Evolutionary conservation across 306 rosid genomes (phyloP).

Genomic region (Herpetospermum pedunculosum): DNA sequence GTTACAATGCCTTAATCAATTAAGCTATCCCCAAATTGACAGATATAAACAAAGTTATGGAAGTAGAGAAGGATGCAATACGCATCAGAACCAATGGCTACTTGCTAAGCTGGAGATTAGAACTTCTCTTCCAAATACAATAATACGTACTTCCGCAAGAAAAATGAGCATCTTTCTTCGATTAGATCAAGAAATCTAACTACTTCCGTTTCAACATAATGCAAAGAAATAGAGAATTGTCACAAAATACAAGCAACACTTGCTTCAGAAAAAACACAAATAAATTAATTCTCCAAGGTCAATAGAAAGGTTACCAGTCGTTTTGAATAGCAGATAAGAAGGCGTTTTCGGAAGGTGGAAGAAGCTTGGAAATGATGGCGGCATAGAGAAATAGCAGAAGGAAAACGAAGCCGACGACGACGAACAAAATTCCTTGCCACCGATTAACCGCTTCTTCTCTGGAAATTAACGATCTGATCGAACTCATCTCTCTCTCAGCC

Average conservation of each 20-base stretch:
- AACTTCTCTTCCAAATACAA: background rate
- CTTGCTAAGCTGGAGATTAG: background rate
- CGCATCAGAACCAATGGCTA: background rate
- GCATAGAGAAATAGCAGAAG: constrained; percentile 42
- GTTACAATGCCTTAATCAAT: no score
- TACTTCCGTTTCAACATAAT: background rate
- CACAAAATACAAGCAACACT: background rate
- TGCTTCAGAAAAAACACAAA: no score
- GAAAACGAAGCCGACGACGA: constrained; percentile 34
- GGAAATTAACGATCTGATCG: background rate
- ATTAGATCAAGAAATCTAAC: background rate
- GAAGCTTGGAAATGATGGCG: constrained; percentile 52
- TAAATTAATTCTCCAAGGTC: background rate
- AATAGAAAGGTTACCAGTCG: constrained; percentile 39
- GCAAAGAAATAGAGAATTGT: background rate
- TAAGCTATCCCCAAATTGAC: no score
- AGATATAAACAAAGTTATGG: no score
- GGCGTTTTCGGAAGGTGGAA: constrained; percentile 38
- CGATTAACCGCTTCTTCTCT: background rate
- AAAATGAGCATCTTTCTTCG: background rate
- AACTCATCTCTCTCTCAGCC: background rate
- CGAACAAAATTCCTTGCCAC: constrained; percentile 35
- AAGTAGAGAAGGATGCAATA: no score
- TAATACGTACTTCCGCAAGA: background rate
- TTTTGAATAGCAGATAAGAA: constrained; percentile 53